Base-by-base conservation (phyloP, 768 basidiomycete genomes). In the Cystofilobasidium macerans region DNA sequence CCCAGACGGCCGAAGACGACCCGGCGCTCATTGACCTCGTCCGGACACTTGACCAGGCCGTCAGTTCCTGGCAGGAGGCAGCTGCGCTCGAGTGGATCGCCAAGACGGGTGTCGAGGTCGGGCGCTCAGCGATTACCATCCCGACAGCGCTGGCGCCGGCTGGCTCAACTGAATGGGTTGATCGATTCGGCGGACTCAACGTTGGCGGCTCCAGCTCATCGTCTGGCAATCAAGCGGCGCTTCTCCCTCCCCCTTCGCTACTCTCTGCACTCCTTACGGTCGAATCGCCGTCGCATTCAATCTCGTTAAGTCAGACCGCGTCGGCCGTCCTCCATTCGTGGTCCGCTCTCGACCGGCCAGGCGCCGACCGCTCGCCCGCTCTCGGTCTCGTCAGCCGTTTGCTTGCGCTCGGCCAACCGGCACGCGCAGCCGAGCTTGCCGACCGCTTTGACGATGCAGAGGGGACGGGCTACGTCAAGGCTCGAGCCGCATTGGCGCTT, bases 381-480 rank as follows among this genome's bases (percentile, higher is more conserved):
- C 56, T 61, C 16, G 38, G 47, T 13, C 61, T 68, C 38, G 62
- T 54, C 13, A 26, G 26, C 35, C 16, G 40, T 20, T 1, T 63
- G 33, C 35, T 68, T 9, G 35, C 40, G 0, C 30, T 30, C 14
- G 61, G 62, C 26, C 67, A 68, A 9, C 42, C 57, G 4, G 45
- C 20, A n/a, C 48, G 64, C 12, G 71, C 69, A 28, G 38, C 33
- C 24, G 69, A 70, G 47, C 59, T 70, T 24, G 57, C 56, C 14
- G 45, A 18, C 6, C n/a, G 57, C 36, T 72, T 48, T 57, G 67
- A 68, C 36, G 20, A 18, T 9, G 57, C 42, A 8, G 40, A 56
- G 11, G 71, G 67, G 9, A 33, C 69, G 43, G 57, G 36, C 1
- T 73, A 68, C 28, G 69, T 70, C 3, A 35, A 24, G 18, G 72